Conservation (phyloP, 208 protist species). For the Willaertia magna region DNA sequence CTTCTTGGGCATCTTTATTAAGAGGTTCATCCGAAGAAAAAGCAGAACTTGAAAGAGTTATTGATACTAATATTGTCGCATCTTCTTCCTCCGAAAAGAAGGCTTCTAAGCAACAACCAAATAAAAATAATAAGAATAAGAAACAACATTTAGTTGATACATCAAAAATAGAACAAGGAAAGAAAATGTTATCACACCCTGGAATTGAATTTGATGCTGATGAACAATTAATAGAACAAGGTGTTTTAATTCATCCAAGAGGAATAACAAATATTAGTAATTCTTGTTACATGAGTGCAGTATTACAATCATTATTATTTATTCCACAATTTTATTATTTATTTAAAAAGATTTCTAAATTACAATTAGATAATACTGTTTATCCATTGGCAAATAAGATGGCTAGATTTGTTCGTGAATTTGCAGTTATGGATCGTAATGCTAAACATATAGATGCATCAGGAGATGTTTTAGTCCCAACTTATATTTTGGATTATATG, state of each 20-base stretch:
- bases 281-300: constrained; percentile 5
- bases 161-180: too few species aligned
- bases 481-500: neutral
- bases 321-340: constrained; percentile 2
- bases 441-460: neutral
- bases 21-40: neutral
- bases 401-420: neutral
- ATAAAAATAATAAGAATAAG: neutral
- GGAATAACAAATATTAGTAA: neutral
- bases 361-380: neutral
- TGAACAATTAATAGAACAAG: neutral
- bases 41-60: neutral
- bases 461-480: neutral
- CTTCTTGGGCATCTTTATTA: neutral
- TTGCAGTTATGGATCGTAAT: neutral
- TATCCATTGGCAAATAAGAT: neutral
- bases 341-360: neutral
- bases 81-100: neutral
- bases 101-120: neutral
- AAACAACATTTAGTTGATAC: too few species aligned
- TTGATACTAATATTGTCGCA: neutral
- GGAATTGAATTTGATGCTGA: neutral
- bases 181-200: neutral
- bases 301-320: neutral
- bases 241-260: neutral